Evolutionary conservation across 2,329 filamentous ascomycete species (phyloP), one percentile per base, ranked within the genome.

Genomic region (Monosporascus ibericus): DNA sequence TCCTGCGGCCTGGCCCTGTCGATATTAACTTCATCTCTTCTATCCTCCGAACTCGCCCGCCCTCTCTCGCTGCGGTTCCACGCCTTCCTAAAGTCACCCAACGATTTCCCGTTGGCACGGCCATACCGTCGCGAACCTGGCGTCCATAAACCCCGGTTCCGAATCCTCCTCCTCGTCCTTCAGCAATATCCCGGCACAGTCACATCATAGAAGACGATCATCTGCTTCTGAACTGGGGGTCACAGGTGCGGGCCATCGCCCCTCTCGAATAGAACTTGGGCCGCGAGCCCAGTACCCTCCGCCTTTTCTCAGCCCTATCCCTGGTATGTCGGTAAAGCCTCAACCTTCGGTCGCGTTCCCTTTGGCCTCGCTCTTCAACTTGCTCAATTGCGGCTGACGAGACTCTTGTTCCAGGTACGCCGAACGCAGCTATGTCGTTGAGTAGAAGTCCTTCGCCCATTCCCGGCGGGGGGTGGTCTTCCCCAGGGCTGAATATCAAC

Each of bases 391-490:
- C 49, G 22, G 44, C 50, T 57, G 38, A 55, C 52, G 25, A 36
- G 48, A 48, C 42, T 44, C 48, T 52, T 48, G 47, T 49, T 48
- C 44, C 69, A 80, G 77, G 80, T 65, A 84, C 78, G 49, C 78
- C 82, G 44, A 76, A 73, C 62, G 65, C 71, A 60, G 72, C 75
- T 63, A 96, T 96, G 92, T 88, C 88, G 60, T 75, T 92, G 57
- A 94, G 91, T 60, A 85, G 90, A 72, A 95, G 90, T 66, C 90
- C 92, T 48, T 96, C 90, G 52, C 92, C 92, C 56, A 81, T 84
- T 57, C 87, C 85, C 56, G 87, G 88, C 63, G 90, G 90, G 66
- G 91, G 91, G 62, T 96, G 92, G 92, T 84, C 89, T 52, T 94
- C 87, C 72, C 90, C 88, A 52, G 89, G 86, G 58, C 79, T 90